Conservation (phyloP, 208 protist genomes). For the Ichthyophonus hoferi region DNA sequence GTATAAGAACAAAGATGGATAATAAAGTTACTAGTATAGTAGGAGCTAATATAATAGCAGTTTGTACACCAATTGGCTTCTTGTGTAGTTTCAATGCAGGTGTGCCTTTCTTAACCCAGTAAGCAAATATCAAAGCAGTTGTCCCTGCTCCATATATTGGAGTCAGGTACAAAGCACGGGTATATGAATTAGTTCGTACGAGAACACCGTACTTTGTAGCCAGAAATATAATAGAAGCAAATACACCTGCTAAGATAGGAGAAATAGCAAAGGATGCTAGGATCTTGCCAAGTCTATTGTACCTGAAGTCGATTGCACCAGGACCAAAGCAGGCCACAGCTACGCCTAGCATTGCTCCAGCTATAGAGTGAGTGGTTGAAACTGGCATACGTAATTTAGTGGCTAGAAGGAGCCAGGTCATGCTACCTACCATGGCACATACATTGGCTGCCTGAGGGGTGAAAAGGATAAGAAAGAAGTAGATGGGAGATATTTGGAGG, state of each 20-base stretch:
- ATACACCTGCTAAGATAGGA: constrained; percentile 40
- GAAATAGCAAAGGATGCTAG: constrained; percentile 43
- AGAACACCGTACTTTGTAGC: constrained; percentile 28
- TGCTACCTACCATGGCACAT: constrained; percentile 66
- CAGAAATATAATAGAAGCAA: constrained; percentile 32
- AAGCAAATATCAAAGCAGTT: constrained; percentile 24
- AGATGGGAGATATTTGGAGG: too few relatives aligned
- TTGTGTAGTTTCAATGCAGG: constrained; percentile 32
- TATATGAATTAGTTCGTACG: background rate
- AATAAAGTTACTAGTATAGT: background rate
- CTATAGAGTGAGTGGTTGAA: constrained; percentile 79
- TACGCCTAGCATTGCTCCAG: constrained; percentile 72
- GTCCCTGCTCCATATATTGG: constrained; percentile 25
- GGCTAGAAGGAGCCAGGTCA: constrained; percentile 71
- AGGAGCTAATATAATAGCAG: background rate
- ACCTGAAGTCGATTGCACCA: constrained; percentile 28
- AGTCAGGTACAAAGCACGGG: background rate
- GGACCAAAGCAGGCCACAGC: constrained; percentile 58
- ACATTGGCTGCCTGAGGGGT: too few relatives aligned
- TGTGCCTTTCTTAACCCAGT: constrained; percentile 34
- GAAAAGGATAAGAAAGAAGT: too few relatives aligned
- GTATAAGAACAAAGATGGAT: background rate
- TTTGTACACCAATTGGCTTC: background rate
- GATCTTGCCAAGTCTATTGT: constrained; percentile 33
- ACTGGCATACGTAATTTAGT: constrained; percentile 74